These are phyloP conservation scores for Aspergillus homomorphus DNA, from an alignment of 495 filamentous ascomycete genomes.

Conservation along the genomic window DNA sequence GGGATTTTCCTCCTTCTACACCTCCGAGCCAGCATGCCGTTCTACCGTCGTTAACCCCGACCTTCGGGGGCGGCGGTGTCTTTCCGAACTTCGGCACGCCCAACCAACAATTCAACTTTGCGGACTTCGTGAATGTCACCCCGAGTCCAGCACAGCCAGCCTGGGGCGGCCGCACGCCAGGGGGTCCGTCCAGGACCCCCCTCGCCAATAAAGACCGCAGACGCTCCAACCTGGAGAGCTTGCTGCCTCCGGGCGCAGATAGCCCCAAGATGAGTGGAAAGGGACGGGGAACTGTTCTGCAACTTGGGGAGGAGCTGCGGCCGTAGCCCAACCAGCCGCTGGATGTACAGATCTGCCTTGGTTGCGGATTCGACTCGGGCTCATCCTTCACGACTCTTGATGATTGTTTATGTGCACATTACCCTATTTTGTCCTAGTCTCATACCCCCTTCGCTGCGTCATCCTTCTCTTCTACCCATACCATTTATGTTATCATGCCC, in stretches of 20 bases:
- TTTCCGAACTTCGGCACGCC: slow-evolving; percentile 58
- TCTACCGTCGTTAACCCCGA: slow-evolving; percentile 64
- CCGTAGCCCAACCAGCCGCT: slow-evolving; percentile 20
- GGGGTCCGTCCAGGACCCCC: slow-evolving; percentile 57
- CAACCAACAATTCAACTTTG: slow-evolving; percentile 80
- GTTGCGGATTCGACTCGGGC: slow-evolving; percentile 19
- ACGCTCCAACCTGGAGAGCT: slow-evolving; percentile 65
- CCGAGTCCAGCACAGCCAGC: slow-evolving; percentile 88
- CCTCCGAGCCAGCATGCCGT: slow-evolving; percentile 77
- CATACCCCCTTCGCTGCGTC: slow-evolving; percentile 15
- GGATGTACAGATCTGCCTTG: slow-evolving; percentile 8
- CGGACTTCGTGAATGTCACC: slow-evolving; percentile 95
- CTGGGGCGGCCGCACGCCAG: slow-evolving; percentile 62
- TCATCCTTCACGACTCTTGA: slow-evolving; percentile 29
- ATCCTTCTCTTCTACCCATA: slow-evolving; percentile 2
- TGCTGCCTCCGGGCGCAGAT: slow-evolving; percentile 50
- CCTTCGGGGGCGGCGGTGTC: slow-evolving; percentile 63
- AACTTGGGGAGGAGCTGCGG: slow-evolving; percentile 45
- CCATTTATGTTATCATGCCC: slow-evolving; percentile 20
- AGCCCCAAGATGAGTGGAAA: slow-evolving; percentile 34
- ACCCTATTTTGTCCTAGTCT: not conserved
- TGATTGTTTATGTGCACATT: slow-evolving; percentile 35
- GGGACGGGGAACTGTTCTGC: slow-evolving; percentile 33
- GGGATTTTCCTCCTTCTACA: slow-evolving; percentile 73
- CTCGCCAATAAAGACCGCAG: slow-evolving; percentile 53